These are phyloP conservation scores for Colletotrichum orbiculare DNA, from an alignment of 2,329 filamentous ascomycete genomes.

Conservation along the genomic window DNA sequence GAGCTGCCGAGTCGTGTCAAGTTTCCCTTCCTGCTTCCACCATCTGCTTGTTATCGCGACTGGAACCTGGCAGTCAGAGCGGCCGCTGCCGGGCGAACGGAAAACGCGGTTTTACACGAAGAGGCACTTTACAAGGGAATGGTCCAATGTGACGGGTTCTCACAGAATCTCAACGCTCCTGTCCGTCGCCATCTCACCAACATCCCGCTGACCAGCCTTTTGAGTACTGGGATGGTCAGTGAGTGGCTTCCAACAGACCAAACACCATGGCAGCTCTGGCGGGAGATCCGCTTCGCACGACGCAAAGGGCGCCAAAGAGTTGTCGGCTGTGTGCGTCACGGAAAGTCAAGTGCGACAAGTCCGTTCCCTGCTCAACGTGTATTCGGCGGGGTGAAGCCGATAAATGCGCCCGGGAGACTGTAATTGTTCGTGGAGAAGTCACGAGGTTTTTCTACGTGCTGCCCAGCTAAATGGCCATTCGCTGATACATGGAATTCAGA, in stretches of 20 bases:
- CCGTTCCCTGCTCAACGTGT: conserved; percentile 40
- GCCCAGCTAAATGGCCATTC: too few species aligned
- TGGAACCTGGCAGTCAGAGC: background rate
- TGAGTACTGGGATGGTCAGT: too few species aligned
- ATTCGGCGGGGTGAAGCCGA: conserved; percentile 38
- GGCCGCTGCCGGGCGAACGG: too few species aligned
- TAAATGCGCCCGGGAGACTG: conserved; percentile 29
- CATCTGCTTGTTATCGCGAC: background rate
- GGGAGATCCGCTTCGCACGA: conserved; percentile 27
- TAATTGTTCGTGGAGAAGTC: conserved; percentile 25
- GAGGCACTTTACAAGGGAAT: too few species aligned
- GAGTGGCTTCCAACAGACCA: too few species aligned
- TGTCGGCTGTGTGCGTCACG: conserved; percentile 40
- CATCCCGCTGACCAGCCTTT: too few species aligned
- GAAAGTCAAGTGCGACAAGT: conserved; percentile 43
- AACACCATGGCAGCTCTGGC: background rate
- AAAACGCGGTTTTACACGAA: too few species aligned
- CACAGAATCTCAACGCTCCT: too few species aligned
- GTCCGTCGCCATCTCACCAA: too few species aligned
- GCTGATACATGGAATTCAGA: background rate
- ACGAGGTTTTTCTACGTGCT: conserved; percentile 8
- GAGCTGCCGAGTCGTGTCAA: conserved; percentile 16
- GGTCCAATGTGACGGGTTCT: too few species aligned
- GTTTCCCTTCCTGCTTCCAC: background rate
- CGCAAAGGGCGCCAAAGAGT: conserved; percentile 41